These are phyloP conservation scores for Chalara sp. DNA, from an alignment of 2,329 filamentous ascomycete genomes.

Conservation along the genomic window DNA sequence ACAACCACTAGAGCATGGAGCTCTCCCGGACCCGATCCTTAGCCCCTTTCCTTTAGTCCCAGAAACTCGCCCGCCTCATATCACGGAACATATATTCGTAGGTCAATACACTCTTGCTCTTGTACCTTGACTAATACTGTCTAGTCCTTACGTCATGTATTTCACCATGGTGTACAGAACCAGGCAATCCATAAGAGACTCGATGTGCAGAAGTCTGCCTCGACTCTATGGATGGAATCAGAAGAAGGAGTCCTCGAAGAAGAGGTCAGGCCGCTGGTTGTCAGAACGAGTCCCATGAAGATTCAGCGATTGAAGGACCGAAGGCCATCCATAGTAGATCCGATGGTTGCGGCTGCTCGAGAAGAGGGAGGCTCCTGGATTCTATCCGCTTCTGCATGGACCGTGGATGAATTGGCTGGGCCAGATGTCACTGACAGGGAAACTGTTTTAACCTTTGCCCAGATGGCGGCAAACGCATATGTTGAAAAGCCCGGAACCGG, in stretches of 20 bases:
- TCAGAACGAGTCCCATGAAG: constrained; percentile 55
- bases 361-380: constrained; percentile 59
- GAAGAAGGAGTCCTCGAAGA: constrained; percentile 50
- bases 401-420: constrained; percentile 63
- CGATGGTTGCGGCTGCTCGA: constrained; percentile 67
- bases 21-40: constrained; percentile 12
- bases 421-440: constrained; percentile 82
- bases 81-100: constrained; percentile 46
- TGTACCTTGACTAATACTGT: not conserved
- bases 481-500: constrained; percentile 62
- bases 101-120: constrained; percentile 7
- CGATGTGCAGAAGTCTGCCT: constrained; percentile 52
- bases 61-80: constrained; percentile 40
- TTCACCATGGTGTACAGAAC: constrained; percentile 80
- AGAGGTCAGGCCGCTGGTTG: constrained; percentile 46
- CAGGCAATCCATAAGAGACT: constrained; percentile 70
- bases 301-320: constrained; percentile 82
- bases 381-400: constrained; percentile 73
- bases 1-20: constrained; percentile 28
- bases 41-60: constrained; percentile 28
- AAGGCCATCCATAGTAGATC: constrained; percentile 68
- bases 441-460: constrained; percentile 76
- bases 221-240: constrained; percentile 54
- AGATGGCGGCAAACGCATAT: constrained; percentile 88
- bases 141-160: constrained; percentile 75